Percentiles rank a stretch among this genome's conserved stretches.
Conservation (phyloP, 2,329 filamentous ascomycete species). For the Corynespora cassiicola region DNA sequence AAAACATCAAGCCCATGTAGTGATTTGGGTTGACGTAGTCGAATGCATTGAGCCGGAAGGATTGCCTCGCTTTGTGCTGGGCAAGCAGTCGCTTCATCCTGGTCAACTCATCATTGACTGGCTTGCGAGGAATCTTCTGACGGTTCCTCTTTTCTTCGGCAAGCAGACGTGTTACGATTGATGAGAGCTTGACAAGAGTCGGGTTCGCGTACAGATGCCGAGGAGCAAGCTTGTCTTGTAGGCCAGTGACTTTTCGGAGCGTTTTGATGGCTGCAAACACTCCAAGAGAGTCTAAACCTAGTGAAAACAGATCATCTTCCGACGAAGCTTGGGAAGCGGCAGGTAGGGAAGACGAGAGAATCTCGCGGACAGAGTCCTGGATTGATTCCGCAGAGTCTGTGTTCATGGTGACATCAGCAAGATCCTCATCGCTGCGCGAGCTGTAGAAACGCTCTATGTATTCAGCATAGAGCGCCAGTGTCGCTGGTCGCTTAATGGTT, state of each 20-base stretch:
- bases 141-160: conserved; percentile 9
- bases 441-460: conserved; percentile 57
- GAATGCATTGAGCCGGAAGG: conserved; percentile 38
- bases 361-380: conserved; percentile 8
- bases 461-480: conserved; percentile 49
- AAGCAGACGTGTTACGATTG: too few relatives aligned
- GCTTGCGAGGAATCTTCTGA: background rate
- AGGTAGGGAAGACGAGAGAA: conserved; percentile 16
- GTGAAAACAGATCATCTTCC: conserved; percentile 39
- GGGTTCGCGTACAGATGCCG: conserved; percentile 46
- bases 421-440: conserved; percentile 8
- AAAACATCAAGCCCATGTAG: conserved; percentile 42
- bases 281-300: conserved; percentile 42
- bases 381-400: conserved; percentile 11
- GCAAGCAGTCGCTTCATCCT: conserved; percentile 15
- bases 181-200: conserved; percentile 29
- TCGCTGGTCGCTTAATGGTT: conserved; percentile 51
- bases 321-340: conserved; percentile 11
- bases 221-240: conserved; percentile 38
- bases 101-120: conserved; percentile 1
- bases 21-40: conserved; percentile 38
- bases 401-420: conserved; percentile 7
- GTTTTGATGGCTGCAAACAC: conserved; percentile 36
- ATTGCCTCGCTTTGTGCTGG: conserved; percentile 26
- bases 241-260: conserved; percentile 35